Evolutionary conservation across 1,139 yeast species (phyloP).

Genomic region (Blastobotrys indianensis): DNA sequence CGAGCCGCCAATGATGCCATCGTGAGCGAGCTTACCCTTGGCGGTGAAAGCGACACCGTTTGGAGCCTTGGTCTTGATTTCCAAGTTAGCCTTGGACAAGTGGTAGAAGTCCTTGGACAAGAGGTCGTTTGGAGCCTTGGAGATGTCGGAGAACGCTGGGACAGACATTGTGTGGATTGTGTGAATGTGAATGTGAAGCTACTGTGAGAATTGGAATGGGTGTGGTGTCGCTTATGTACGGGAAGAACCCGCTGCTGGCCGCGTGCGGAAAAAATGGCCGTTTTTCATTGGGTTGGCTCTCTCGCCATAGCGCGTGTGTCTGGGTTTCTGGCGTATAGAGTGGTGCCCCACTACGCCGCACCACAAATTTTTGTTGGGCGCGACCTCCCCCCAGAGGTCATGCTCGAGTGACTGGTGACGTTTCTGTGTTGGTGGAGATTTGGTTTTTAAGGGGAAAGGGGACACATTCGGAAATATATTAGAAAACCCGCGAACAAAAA

Average conservation of each 20-base stretch:
- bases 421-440: neutral
- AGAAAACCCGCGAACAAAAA: too few species aligned
- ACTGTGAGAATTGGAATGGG: neutral
- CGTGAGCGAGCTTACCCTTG: slow-evolving; percentile 80
- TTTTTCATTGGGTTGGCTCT: too few species aligned
- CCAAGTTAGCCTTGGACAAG: slow-evolving; percentile 78
- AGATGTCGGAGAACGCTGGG: slow-evolving; percentile 59
- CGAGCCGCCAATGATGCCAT: slow-evolving; percentile 79
- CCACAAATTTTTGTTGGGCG: neutral
- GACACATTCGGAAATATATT: too few species aligned
- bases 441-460: too few species aligned
- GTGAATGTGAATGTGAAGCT: neutral
- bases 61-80: slow-evolving; percentile 89
- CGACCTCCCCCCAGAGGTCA: neutral
- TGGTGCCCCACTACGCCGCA: neutral
- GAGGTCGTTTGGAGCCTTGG: slow-evolving; percentile 85
- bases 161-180: slow-evolving; percentile 28
- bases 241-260: neutral
- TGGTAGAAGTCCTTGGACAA: slow-evolving; percentile 92
- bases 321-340: neutral
- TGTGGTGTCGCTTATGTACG: neutral
- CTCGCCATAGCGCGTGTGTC: too few species aligned
- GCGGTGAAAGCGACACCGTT: slow-evolving; percentile 94
- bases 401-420: too few species aligned
- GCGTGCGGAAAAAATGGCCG: neutral